Evolutionary conservation across 345 rosid species (phyloP).

Genomic region (Populus alba): DNA sequence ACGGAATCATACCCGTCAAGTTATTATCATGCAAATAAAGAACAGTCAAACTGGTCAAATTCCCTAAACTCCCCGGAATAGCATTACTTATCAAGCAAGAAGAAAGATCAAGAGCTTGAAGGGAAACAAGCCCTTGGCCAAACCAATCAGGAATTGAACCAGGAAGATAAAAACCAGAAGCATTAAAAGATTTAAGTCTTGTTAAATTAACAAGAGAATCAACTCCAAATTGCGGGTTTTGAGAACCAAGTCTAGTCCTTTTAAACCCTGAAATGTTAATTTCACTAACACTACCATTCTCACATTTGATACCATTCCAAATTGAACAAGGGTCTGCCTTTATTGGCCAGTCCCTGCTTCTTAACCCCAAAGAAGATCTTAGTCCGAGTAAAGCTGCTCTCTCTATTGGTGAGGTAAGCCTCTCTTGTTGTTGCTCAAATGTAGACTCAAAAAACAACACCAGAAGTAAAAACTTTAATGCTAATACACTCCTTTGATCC

Average conservation of each 20-base stretch:
- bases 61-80: slow-evolving; percentile 66
- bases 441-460: slow-evolving; percentile 45
- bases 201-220: slow-evolving; percentile 73
- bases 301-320: slow-evolving; percentile 75
- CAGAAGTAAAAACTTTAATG: slow-evolving; percentile 39
- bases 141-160: slow-evolving; percentile 81
- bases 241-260: slow-evolving; percentile 75
- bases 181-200: slow-evolving; percentile 60
- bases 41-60: slow-evolving; percentile 55
- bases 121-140: slow-evolving; percentile 48
- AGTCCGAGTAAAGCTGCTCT: slow-evolving; percentile 60
- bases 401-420: slow-evolving; percentile 49
- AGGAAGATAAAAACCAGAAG: slow-evolving; percentile 71
- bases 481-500: slow-evolving; percentile 43
- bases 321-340: slow-evolving; percentile 71
- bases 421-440: slow-evolving; percentile 49
- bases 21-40: slow-evolving; percentile 62
- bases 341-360: slow-evolving; percentile 84
- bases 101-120: slow-evolving; percentile 84
- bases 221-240: slow-evolving; percentile 69
- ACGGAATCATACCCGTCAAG: slow-evolving; percentile 59
- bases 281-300: slow-evolving; percentile 57
- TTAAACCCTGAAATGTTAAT: slow-evolving; percentile 82
- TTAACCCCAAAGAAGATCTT: slow-evolving; percentile 86
- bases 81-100: slow-evolving; percentile 59